These are phyloP conservation scores for Solanum hybrid DNA, from an alignment of 305 asterid species.

Conservation along the genomic window DNA sequence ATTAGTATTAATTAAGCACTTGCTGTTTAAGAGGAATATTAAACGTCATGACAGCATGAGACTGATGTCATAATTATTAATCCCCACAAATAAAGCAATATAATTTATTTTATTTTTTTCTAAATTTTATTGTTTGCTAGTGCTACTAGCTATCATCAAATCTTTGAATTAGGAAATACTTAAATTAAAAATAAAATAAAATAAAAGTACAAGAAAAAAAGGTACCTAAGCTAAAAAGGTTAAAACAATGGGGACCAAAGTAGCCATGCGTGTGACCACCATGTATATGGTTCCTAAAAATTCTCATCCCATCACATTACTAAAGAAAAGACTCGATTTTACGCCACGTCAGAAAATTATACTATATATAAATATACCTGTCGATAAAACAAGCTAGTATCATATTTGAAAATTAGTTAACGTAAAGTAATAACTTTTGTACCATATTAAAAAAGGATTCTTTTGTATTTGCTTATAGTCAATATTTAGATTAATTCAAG, in stretches of 20 bases:
- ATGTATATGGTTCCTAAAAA: conserved; percentile 16
- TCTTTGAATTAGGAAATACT: conserved; percentile 16
- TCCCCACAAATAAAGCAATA: conserved; percentile 20
- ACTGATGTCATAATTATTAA: conserved; percentile 57
- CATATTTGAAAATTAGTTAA: neutral
- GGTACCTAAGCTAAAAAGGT: conserved; percentile 1
- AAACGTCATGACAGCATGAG: conserved; percentile 62
- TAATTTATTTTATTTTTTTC: neutral
- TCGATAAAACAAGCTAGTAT: neutral
- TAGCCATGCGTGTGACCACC: conserved; percentile 87
- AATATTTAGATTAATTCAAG: neutral
- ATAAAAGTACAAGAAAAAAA: neutral
- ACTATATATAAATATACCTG: neutral
- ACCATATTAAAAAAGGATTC: neutral
- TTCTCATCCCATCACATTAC: neutral
- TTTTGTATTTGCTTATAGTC: neutral
- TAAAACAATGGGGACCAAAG: conserved; percentile 45
- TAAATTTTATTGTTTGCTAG: conserved; percentile 14
- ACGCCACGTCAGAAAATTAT: neutral
- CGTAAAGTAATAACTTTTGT: neutral
- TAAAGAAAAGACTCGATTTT: neutral
- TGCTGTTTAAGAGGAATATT: neutral
- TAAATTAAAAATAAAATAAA: neutral
- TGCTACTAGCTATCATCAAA: conserved; percentile 40
- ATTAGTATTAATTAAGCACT: neutral